Evolutionary conservation across 106 monocot species (phyloP).

Genomic region (Ottelia alismoides): DNA sequence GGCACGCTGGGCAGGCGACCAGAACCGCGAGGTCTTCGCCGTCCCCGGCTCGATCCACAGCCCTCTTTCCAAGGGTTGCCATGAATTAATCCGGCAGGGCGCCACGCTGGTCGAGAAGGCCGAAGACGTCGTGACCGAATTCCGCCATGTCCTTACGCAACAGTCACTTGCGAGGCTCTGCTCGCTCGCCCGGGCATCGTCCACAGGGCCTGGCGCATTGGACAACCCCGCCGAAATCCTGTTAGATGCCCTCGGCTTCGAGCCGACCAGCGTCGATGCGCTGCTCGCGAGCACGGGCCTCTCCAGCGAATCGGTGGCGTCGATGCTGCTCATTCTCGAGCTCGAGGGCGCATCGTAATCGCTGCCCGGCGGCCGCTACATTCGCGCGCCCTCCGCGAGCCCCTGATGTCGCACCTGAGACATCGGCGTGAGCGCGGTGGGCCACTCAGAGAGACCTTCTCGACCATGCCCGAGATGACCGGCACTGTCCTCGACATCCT

Average conservation of each 20-base stretch:
- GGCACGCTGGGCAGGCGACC: too few species aligned
- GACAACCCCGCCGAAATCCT: not conserved
- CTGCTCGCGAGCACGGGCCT: not conserved
- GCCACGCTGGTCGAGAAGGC: not conserved
- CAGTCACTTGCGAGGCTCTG: not conserved
- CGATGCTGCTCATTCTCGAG: not conserved
- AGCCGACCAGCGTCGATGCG: not conserved
- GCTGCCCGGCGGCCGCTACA: not conserved
- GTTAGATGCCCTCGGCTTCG: not conserved
- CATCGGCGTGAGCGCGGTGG: too few species aligned
- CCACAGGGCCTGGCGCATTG: not conserved
- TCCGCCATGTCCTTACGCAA: not conserved
- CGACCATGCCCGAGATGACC: too few species aligned
- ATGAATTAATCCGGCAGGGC: not conserved
- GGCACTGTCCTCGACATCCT: too few species aligned
- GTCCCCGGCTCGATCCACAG: not conserved
- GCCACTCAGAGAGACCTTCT: too few species aligned
- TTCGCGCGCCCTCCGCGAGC: not conserved
- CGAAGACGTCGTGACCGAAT: not conserved
- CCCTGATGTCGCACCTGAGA: too few species aligned
- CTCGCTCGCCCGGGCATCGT: too few species aligned
- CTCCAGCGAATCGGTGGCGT: not conserved
- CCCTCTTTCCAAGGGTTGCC: not conserved
- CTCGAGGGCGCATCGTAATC: not conserved
- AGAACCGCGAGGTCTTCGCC: not conserved